Conservation (phyloP, 2,329 filamentous ascomycete genomes). For the Talaromyces sp. region DNA sequence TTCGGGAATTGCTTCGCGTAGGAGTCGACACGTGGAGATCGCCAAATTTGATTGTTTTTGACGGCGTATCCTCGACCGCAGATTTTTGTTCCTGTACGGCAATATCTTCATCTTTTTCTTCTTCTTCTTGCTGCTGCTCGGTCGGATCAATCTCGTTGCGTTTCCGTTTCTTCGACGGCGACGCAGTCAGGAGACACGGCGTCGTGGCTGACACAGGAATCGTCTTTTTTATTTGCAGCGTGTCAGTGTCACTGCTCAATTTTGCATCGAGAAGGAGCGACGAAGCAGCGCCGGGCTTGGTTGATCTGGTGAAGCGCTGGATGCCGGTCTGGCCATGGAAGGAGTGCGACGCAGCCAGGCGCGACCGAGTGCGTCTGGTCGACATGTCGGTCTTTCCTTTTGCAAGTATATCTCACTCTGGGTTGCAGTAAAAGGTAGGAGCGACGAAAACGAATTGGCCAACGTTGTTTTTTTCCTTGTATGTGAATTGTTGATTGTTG, state of each 20-base stretch:
- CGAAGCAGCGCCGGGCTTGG: constrained; percentile 31
- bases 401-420: background rate
- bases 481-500: background rate
- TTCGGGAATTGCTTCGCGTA: constrained; percentile 14
- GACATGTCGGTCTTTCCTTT: constrained; percentile 4
- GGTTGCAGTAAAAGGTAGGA: background rate
- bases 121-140: background rate
- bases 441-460: background rate
- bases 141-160: constrained; percentile 24
- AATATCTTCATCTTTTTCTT: constrained; percentile 6
- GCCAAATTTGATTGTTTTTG: constrained; percentile 28
- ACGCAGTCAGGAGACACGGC: constrained; percentile 20
- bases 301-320: constrained; percentile 39
- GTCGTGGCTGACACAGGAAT: constrained; percentile 4
- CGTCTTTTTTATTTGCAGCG: background rate
- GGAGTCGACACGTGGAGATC: constrained; percentile 29
- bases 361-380: constrained; percentile 13
- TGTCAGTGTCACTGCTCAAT: constrained; percentile 16
- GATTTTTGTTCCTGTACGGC: background rate
- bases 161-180: constrained; percentile 38
- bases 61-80: constrained; percentile 21
- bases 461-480: background rate
- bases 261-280: constrained; percentile 24
- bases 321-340: constrained; percentile 28
- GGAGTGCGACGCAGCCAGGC: constrained; percentile 22